Conservation (phyloP, 2,329 filamentous ascomycete genomes). For the Sordariomycetes sp. region DNA sequence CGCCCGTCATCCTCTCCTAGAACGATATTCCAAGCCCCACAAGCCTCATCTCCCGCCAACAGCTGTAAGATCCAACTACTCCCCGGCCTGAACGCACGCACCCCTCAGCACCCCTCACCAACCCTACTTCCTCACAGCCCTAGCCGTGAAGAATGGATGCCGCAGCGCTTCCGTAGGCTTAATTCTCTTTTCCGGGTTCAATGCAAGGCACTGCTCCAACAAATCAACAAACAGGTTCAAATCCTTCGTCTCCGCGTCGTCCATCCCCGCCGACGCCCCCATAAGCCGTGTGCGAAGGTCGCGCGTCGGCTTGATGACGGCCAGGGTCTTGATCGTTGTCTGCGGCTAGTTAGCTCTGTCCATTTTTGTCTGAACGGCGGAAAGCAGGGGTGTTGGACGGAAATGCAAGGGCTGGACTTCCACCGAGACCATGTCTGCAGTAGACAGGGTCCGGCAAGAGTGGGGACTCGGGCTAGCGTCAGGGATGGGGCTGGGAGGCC, state of each 20-base stretch:
- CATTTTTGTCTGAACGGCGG: not conserved
- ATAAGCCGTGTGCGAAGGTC: slow-evolving; percentile 73
- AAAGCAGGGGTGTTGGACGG: not conserved
- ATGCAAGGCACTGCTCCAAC: slow-evolving; percentile 71
- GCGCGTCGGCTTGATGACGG: slow-evolving; percentile 61
- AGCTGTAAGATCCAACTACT: too few relatives aligned
- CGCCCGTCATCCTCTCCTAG: too few relatives aligned
- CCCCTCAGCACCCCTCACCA: not conserved
- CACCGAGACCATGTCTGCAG: not conserved
- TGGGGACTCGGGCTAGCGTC: not conserved
- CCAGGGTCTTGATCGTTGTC: slow-evolving; percentile 54
- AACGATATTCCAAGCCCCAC: too few relatives aligned
- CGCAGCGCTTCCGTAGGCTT: slow-evolving; percentile 75
- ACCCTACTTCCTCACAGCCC: slow-evolving; percentile 10
- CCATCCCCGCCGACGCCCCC: slow-evolving; percentile 61
- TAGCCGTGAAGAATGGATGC: slow-evolving; percentile 68
- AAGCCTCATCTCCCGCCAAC: too few relatives aligned
- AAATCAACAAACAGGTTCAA: slow-evolving; percentile 76
- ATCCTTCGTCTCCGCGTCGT: slow-evolving; percentile 61
- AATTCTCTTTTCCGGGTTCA: slow-evolving; percentile 88
- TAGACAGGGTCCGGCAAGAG: not conserved
- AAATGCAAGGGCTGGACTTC: not conserved
- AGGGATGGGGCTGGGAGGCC: not conserved
- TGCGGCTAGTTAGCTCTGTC: slow-evolving; percentile 17
- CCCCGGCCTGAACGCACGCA: not conserved